Conservation (phyloP, 2,329 filamentous ascomycete species). For the Calonectria hawksworthii region DNA sequence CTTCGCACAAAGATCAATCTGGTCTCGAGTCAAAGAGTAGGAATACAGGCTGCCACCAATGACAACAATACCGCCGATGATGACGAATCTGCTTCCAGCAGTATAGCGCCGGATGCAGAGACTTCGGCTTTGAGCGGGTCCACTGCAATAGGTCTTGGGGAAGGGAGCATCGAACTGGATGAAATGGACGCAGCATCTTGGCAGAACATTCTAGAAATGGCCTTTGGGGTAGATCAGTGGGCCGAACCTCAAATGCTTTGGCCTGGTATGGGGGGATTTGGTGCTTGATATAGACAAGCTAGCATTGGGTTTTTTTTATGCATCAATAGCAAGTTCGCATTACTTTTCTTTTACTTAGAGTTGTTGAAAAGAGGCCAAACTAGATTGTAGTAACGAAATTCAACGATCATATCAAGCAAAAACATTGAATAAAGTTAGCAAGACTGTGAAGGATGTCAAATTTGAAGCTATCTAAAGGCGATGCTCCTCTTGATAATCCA, state of each 20-base stretch:
- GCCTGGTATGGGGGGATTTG: neutral
- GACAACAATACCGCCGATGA: neutral
- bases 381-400: neutral
- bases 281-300: neutral
- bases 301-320: neutral
- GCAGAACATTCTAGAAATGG: conserved; percentile 6
- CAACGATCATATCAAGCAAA: neutral
- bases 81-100: neutral
- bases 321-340: neutral
- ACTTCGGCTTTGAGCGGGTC: neutral
- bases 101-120: neutral
- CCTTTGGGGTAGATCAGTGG: conserved; percentile 9
- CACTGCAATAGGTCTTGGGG: neutral
- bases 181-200: conserved; percentile 3
- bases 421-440: neutral
- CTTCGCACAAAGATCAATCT: conserved; percentile 29
- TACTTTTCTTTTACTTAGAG: neutral
- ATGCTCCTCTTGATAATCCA: neutral
- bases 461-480: neutral
- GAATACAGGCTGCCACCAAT: neutral
- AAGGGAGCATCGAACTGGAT: neutral
- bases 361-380: neutral
- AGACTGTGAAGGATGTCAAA: neutral
- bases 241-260: conserved; percentile 14
- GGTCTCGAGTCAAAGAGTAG: neutral